Percentiles rank a stretch among this genome's conserved stretches.
These are phyloP conservation scores for Aurinia saxatilis DNA, from an alignment of 345 rosid species.

Conservation along the genomic window DNA sequence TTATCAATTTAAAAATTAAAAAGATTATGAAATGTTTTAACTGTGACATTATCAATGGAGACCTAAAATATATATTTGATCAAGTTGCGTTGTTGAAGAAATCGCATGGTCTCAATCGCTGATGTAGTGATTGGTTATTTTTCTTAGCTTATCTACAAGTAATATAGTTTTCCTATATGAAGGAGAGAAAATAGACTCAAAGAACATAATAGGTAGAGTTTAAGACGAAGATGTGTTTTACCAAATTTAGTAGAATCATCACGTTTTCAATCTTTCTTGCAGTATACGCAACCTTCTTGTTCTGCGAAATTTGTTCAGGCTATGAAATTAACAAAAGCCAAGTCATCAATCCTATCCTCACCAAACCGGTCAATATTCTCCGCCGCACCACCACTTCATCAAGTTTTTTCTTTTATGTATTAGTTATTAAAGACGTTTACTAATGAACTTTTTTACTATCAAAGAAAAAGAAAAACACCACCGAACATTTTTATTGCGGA, in stretches of 20 bases:
- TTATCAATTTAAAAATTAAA: background rate
- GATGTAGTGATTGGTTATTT: background rate
- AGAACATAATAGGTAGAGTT: background rate
- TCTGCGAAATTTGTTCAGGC: background rate
- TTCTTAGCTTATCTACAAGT: background rate
- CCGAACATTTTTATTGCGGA: background rate
- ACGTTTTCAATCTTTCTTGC: background rate
- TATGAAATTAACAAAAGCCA: background rate
- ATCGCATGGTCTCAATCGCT: background rate
- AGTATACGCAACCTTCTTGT: slow-evolving; percentile 8
- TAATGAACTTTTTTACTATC: no score
- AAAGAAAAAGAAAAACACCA: no score
- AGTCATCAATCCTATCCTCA: slow-evolving; percentile 4
- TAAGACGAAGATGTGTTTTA: background rate
- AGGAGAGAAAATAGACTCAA: background rate
- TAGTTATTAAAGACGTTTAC: no score
- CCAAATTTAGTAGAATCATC: background rate
- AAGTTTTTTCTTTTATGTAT: no score
- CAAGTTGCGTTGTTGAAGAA: background rate
- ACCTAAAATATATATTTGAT: background rate
- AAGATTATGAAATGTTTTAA: background rate
- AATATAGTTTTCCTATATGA: background rate
- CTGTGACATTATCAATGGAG: background rate
- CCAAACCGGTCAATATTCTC: slow-evolving; percentile 15
- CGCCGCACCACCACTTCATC: background rate